Evolutionary conservation across 257 asterid genomes (phyloP).

Genomic region (Solanum arcanum): DNA sequence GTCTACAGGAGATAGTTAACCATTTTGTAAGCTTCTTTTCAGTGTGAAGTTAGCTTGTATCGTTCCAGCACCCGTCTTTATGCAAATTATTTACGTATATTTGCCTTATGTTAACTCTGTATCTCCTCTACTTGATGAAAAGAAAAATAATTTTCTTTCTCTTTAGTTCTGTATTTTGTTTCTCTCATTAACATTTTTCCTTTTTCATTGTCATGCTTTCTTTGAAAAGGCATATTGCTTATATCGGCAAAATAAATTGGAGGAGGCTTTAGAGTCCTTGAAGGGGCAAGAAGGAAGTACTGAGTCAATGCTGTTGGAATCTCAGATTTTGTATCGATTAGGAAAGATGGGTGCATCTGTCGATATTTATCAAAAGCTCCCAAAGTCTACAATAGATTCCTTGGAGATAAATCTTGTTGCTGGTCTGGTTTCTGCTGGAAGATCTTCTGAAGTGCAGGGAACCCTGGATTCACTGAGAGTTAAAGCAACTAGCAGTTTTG

Average conservation of each 20-base stretch:
- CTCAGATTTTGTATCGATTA: constrained; percentile 72
- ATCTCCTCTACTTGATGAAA: neutral
- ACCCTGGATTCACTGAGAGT: constrained; percentile 59
- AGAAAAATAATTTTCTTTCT: neutral
- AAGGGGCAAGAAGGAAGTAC: constrained; percentile 46
- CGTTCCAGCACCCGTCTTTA: neutral
- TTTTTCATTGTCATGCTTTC: neutral
- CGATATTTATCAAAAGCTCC: constrained; percentile 62
- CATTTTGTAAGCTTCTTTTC: neutral
- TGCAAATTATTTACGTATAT: neutral
- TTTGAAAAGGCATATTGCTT: constrained; percentile 77
- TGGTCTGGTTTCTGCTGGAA: constrained; percentile 82
- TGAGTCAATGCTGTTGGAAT: constrained; percentile 51
- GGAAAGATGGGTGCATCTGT: constrained; percentile 71
- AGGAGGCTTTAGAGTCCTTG: constrained; percentile 66
- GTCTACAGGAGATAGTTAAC: neutral
- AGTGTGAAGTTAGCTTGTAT: neutral
- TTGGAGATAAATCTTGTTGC: constrained; percentile 74
- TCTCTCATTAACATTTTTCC: neutral
- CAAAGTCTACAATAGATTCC: constrained; percentile 54
- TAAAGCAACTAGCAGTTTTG: constrained; percentile 79
- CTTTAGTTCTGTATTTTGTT: neutral
- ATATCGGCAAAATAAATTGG: constrained; percentile 72
- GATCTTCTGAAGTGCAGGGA: constrained; percentile 74
- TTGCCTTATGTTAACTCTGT: too few relatives aligned